Base-by-base conservation (phyloP, 106 monocot genomes). In the Acorus gramineus region DNA sequence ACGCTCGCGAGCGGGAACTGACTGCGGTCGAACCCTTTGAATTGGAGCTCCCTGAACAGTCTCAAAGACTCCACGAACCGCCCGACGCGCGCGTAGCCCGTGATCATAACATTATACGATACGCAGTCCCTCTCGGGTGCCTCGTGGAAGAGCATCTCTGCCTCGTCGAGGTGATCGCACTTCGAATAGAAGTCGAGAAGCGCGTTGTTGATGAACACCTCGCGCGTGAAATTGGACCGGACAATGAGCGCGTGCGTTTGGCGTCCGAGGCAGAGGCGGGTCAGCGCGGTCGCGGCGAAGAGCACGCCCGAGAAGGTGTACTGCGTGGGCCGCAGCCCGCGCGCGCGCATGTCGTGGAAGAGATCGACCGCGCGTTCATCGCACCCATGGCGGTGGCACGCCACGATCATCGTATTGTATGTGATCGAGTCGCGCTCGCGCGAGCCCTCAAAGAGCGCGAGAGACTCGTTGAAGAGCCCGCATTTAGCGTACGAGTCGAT, bases 161-260 rank as follows among this genome's bases (percentile, higher is more conserved):
- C 82, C 44, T 85, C 85, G 13, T 14, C 14, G 55, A 91, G 56
- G 42, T 46, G 57, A 50, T 75, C 71, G 49, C 61, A 66, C 70
- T 96, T 91, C 2, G 82, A 87, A 68, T 96, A 96, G 60, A 91
- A 83, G 78, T 91, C 85, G 52, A 96, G 46, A 68, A 96, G 13
- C 3, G 96, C 70, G 49, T 96, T 96, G 59, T 67, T 72, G 8
- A 87, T 86, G 57, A 80, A 90, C 65, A 90, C 84, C 61, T 95
- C 82, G 86, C 90, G 87, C 2, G 63, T 45, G 42, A 87, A 95
- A 56, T 87, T 87, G 3, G 64, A 62, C 66, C 73, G 82, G 43
- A 87, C 52, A 11, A 90, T 59, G 6, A 69, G 81, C 9, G 84
- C 51, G 11, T 95, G 95, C 12, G 82, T 55, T 64, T 90, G 95